Evolutionary conservation across 768 basidiomycete genomes (phyloP), one percentile per base, ranked within the genome.

Genomic region (Nidula microcarpa): DNA sequence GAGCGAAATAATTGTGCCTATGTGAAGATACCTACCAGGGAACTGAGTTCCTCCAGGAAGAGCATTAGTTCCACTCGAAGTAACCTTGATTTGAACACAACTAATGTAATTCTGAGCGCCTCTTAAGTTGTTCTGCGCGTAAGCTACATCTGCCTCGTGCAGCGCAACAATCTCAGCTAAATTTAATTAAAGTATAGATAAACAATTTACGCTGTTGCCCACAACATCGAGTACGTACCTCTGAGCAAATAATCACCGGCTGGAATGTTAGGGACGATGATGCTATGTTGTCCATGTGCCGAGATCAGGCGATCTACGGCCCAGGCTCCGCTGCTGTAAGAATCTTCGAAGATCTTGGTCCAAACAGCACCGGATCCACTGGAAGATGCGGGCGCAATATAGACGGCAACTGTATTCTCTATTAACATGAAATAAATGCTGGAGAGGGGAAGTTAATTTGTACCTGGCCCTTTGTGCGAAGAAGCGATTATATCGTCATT

Each of bases 91-190:
- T 57, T 75, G 74, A 59, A 58, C 73, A 65, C 74, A 76, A 13
- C 68, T 71, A 63, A 72, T 72, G 64, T 73, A 74, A 60, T 67
- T 65, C 65, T 75, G 74, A 14, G 74, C 74, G 10, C 73, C 74
- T 14, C 72, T 66, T 18, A 63, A 54, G 13, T 55, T 55, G 37
- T 57, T 55, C 14, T 43, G 35, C 5, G 53, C 34, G 33, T 57
- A 57, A 18, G 45, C 46, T 17, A 43, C 49, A 7, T 55, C 37
- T 13, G 56, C 60, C 34, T 58, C 57, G 45, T 60, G 60, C n/a
- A 60, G 51, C 16, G 57, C 55, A 41, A 58, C 53, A 33, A 58
- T 54, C 9, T 55, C 67, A 13, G 66, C 71, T 55, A 33, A 64
- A 60, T 69, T 77, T 57, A 74, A 30, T 14, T 36, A 10, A 9